Evolutionary conservation across 805 yeast genomes (phyloP), one percentile per base, ranked within the genome.

Genomic region (Wickerhamiella azymoides): DNA sequence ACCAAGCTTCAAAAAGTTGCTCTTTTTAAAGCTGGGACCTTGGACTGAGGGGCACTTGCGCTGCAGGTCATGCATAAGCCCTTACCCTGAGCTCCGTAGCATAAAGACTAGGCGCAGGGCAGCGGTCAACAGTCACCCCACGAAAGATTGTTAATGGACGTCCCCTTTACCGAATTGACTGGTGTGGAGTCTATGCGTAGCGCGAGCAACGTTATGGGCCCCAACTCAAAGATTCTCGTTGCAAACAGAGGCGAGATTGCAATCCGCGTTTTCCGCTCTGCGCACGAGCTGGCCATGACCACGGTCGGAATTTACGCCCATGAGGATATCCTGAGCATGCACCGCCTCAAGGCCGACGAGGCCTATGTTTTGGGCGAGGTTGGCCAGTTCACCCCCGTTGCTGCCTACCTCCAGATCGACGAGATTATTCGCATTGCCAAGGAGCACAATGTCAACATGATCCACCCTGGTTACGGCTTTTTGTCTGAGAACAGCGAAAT

Each of bases 291-390:
- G 59, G 82, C 94, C 18, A 84, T 92, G 94, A 86, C 84, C 60
- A 88, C 98, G 0, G 96, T 92, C 36, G 98, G 97, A 39, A 81
- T 89, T 60, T 89, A 86, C 65, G 86, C 96, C 30, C 94, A 89
- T 62, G 96, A 92, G 67, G 98, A 89, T 64, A 72, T 94, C 51
- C 71, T 89, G 57, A 81, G 94, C 10, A 84, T 86, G 88, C 97
- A 92, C 68, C 73, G 96, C 59, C 71, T 89, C 61, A 92, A 85
- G 67, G 92, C 95, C 11, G 95, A 85, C 62, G 95, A 85, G 67
- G 83, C 94, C 30, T 89, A 88, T 58, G 92, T 79, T 49, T 83
- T 89, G 59, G 98, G 97, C 47, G 76, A 74, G 53, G 76, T 78
- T 58, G 95, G 95, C 55, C 81, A 89, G 66, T 89, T 57, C 65